These are phyloP conservation scores for Rhizomucor pusillus DNA, from an alignment of 371 early-diverging fungal species.

Conservation along the genomic window DNA sequence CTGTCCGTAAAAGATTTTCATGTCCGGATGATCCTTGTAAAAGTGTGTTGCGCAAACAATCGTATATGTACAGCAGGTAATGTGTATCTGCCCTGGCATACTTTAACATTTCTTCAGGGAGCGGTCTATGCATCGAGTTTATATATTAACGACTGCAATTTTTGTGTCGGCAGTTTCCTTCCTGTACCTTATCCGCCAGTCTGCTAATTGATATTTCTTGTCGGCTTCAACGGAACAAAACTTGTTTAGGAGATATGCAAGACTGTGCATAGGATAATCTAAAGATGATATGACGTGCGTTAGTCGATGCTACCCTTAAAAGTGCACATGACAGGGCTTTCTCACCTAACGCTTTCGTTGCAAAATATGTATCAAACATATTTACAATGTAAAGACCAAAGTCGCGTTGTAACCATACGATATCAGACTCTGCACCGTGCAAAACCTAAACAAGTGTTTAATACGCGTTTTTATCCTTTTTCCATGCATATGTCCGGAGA, in stretches of 20 bases:
- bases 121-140: slow-evolving; percentile 57
- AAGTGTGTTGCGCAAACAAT: slow-evolving; percentile 85
- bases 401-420: slow-evolving; percentile 97
- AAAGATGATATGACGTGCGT: not conserved
- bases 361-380: slow-evolving; percentile 96
- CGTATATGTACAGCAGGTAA: slow-evolving; percentile 91
- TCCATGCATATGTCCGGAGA: too few relatives aligned
- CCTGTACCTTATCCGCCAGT: slow-evolving; percentile 88
- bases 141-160: not conserved
- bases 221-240: slow-evolving; percentile 85
- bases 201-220: slow-evolving; percentile 94
- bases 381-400: slow-evolving; percentile 95
- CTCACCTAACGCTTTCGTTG: slow-evolving; percentile 75
- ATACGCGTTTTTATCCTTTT: not conserved
- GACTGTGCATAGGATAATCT: slow-evolving; percentile 69
- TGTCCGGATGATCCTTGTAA: slow-evolving; percentile 55
- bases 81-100: slow-evolving; percentile 97
- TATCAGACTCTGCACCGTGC: slow-evolving; percentile 96
- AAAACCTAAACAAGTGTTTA: slow-evolving; percentile 47
- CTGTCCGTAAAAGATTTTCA: slow-evolving; percentile 63
- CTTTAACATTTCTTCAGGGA: slow-evolving; percentile 86
- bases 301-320: not conserved
- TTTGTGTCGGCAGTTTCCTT: not conserved
- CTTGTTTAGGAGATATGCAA: slow-evolving; percentile 78
- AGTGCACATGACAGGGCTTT: not conserved